Evolutionary conservation across 2,329 filamentous ascomycete genomes (phyloP).

Genomic region (Pseudofabraea citricarpa): DNA sequence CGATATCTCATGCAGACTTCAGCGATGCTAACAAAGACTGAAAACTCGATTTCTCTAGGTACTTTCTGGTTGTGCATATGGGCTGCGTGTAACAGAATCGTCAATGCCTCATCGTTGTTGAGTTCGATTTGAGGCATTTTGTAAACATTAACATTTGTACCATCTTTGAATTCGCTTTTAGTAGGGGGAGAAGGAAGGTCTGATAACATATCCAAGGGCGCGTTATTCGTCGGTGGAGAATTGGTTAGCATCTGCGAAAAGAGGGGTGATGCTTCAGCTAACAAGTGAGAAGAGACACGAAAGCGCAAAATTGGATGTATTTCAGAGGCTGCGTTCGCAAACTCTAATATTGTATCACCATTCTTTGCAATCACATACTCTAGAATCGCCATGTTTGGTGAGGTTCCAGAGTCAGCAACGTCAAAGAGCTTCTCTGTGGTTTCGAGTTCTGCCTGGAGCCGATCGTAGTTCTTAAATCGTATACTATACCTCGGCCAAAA

Average conservation of each 20-base stretch:
- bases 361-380: slow-evolving; percentile 39
- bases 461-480: slow-evolving; percentile 43
- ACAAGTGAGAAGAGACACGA: slow-evolving; percentile 44
- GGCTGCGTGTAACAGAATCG: slow-evolving; percentile 45
- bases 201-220: slow-evolving; percentile 14
- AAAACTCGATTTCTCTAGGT: slow-evolving; percentile 41
- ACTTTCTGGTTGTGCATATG: slow-evolving; percentile 44
- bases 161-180: slow-evolving; percentile 37
- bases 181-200: slow-evolving; percentile 24
- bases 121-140: slow-evolving; percentile 48
- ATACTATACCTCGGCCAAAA: slow-evolving; percentile 42
- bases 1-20: slow-evolving; percentile 45
- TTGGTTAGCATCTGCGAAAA: slow-evolving; percentile 43
- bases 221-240: slow-evolving; percentile 8
- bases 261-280: slow-evolving; percentile 46
- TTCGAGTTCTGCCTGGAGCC: slow-evolving; percentile 35
- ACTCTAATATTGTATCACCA: slow-evolving; percentile 48
- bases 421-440: slow-evolving; percentile 37
- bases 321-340: slow-evolving; percentile 37
- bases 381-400: slow-evolving; percentile 32
- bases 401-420: slow-evolving; percentile 35
- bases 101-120: slow-evolving; percentile 36
- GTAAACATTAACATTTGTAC: slow-evolving; percentile 40
- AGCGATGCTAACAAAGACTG: slow-evolving; percentile 46
- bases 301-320: slow-evolving; percentile 39